phyloP scores from a whole-genome alignment of 164 flowering plant species.

The Sextonia rubra region DNA sequence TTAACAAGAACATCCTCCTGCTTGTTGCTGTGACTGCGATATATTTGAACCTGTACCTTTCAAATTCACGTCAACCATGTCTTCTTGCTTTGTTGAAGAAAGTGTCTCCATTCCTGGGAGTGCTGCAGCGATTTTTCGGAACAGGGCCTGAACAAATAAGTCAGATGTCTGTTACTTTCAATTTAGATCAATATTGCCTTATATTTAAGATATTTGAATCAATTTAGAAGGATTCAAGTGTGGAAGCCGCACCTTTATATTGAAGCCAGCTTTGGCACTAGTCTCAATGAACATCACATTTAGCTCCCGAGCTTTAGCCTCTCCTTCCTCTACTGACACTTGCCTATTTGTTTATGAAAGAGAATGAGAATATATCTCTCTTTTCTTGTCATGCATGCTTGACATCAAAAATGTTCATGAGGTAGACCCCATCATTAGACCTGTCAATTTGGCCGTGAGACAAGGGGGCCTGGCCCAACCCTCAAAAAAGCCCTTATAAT shows the following conservation, averaged over 20 bases:
- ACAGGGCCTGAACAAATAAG: neutral
- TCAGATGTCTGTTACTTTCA: no score
- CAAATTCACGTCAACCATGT: constrained; percentile 79
- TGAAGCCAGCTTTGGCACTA: constrained; percentile 90
- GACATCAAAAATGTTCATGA: no score
- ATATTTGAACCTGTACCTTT: constrained; percentile 35
- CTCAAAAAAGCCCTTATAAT: no score
- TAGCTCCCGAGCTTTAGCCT: constrained; percentile 79
- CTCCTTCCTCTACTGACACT: constrained; percentile 88
- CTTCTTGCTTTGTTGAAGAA: constrained; percentile 66
- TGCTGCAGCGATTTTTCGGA: neutral
- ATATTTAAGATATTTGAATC: no score
- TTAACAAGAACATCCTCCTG: constrained; percentile 58
- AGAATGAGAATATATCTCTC: no score
- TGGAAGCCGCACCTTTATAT: constrained; percentile 54
- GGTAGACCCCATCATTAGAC: no score
- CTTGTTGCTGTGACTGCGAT: constrained; percentile 44
- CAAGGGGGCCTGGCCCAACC: no score
- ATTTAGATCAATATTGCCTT: no score
- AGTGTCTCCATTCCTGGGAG: constrained; percentile 13
- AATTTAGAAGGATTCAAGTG: no score
- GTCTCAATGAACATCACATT: constrained; percentile 89
- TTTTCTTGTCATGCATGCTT: no score
- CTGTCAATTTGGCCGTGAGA: no score
- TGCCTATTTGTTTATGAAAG: constrained; percentile 51